A percentile compares a stretch with the other conserved stretches of the same genome.
Conservation (phyloP, 129 eudicot genomes). For the Helichrysum umbraculigerum region DNA sequence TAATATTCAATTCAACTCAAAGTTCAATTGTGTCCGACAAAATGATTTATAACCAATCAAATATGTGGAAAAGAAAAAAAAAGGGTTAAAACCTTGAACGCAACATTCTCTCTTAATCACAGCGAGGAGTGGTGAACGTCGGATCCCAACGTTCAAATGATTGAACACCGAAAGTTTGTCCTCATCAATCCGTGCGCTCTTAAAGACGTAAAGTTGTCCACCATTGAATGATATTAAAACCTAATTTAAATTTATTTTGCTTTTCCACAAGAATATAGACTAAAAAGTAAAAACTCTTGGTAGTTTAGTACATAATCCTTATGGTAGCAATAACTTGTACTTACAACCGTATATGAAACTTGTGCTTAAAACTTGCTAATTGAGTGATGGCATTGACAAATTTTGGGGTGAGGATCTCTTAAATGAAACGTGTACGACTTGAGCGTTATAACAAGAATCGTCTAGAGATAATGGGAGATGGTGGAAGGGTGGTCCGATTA, state of each 20-base stretch:
- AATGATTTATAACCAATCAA: too few species aligned
- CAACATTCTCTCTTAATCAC: too few species aligned
- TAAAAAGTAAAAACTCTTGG: not conserved
- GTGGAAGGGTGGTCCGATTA: slow-evolving; percentile 40
- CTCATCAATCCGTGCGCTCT: too few species aligned
- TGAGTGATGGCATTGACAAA: not conserved
- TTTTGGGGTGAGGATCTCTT: not conserved
- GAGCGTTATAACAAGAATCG: slow-evolving; percentile 6
- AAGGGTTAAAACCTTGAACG: too few species aligned
- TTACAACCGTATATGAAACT: not conserved
- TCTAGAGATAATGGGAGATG: not conserved
- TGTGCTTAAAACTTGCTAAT: not conserved
- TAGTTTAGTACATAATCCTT: not conserved
- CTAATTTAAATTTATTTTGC: not conserved
- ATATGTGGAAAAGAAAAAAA: too few species aligned
- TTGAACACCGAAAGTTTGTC: too few species aligned
- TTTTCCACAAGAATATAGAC: not conserved
- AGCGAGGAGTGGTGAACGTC: too few species aligned
- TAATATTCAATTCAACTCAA: too few species aligned
- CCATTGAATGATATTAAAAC: not conserved
- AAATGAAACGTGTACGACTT: slow-evolving; percentile 29
- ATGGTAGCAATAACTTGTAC: not conserved
- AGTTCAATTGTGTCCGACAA: too few species aligned
- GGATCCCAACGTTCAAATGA: too few species aligned
- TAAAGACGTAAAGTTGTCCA: not conserved